phyloP scores from a whole-genome alignment of 305 asterid genomes.

The Stenogyne calaminthoides region DNA sequence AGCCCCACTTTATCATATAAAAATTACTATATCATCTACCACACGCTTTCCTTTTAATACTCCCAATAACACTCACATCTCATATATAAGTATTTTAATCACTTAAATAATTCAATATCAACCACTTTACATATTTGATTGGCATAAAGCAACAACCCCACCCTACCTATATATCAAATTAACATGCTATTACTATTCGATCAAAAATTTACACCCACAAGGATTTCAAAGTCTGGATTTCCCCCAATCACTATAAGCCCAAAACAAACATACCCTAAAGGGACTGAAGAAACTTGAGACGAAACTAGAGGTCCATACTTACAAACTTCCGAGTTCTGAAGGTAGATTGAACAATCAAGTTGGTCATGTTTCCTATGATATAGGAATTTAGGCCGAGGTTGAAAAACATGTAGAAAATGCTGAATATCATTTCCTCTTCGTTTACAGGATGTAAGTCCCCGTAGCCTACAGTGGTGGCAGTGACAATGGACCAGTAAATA shows the following conservation, averaged over 20 bases:
- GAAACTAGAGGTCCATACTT: slow-evolving; percentile 38
- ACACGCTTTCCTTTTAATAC: neutral
- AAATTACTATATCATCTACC: neutral
- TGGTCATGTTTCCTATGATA: slow-evolving; percentile 87
- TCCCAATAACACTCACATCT: neutral
- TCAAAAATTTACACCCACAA: neutral
- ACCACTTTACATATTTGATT: neutral
- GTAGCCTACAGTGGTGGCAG: slow-evolving; percentile 76
- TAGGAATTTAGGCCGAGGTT: slow-evolving; percentile 72
- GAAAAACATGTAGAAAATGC: slow-evolving; percentile 58
- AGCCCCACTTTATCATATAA: neutral
- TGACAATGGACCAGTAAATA: slow-evolving; percentile 74
- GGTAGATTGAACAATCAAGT: slow-evolving; percentile 82
- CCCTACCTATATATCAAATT: neutral
- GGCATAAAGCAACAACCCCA: neutral
- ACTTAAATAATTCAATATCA: too few relatives aligned
- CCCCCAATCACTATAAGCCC: neutral
- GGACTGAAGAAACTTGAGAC: slow-evolving; percentile 1
- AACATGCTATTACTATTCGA: neutral
- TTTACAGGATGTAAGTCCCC: slow-evolving; percentile 80
- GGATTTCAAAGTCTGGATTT: neutral
- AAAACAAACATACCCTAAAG: neutral
- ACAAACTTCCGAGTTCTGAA: slow-evolving; percentile 72
- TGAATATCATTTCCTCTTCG: slow-evolving; percentile 61
- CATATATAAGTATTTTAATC: neutral